Conservation (phyloP, 139 green algal species). For the Nannochloris sp. region DNA sequence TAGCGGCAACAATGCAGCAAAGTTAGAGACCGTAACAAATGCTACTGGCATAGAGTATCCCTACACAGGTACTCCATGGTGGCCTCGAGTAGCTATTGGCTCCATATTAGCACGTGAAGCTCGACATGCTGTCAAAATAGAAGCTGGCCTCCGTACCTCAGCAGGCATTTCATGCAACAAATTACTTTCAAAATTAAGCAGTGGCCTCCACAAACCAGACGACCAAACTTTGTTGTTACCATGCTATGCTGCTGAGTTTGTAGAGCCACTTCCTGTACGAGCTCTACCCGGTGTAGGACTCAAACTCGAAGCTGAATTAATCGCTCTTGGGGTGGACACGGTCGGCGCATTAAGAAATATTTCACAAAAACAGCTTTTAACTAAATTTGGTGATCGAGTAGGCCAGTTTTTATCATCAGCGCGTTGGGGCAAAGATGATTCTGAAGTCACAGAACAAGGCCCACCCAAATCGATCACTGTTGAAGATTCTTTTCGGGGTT, state of each 20-base stretch:
- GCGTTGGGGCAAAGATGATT: slow-evolving; percentile 42
- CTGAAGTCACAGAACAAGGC: slow-evolving; percentile 37
- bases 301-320: slow-evolving; percentile 41
- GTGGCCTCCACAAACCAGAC: slow-evolving; percentile 76
- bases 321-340: slow-evolving; percentile 24
- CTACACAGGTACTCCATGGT: slow-evolving; percentile 16
- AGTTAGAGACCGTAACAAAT: slow-evolving; percentile 5
- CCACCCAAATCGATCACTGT: slow-evolving; percentile 67
- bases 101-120: slow-evolving; percentile 54
- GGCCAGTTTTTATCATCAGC: slow-evolving; percentile 16
- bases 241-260: slow-evolving; percentile 41
- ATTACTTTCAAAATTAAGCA: slow-evolving; percentile 73
- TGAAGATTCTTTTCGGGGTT: slow-evolving; percentile 64
- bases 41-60: neutral
- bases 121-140: slow-evolving; percentile 16
- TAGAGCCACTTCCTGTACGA: slow-evolving; percentile 50
- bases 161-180: slow-evolving; percentile 63
- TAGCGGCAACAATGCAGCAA: slow-evolving; percentile 8
- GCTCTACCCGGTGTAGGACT: slow-evolving; percentile 37
- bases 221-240: slow-evolving; percentile 69
- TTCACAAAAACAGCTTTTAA: slow-evolving; percentile 19
- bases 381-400: slow-evolving; percentile 35
- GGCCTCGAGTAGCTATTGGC: slow-evolving; percentile 38
- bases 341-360: slow-evolving; percentile 34
- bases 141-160: slow-evolving; percentile 50